Percentiles rank a stretch among this genome's conserved stretches.
phyloP scores from a whole-genome alignment of 345 rosid species.

The Xanthoceras sorbifolium region DNA sequence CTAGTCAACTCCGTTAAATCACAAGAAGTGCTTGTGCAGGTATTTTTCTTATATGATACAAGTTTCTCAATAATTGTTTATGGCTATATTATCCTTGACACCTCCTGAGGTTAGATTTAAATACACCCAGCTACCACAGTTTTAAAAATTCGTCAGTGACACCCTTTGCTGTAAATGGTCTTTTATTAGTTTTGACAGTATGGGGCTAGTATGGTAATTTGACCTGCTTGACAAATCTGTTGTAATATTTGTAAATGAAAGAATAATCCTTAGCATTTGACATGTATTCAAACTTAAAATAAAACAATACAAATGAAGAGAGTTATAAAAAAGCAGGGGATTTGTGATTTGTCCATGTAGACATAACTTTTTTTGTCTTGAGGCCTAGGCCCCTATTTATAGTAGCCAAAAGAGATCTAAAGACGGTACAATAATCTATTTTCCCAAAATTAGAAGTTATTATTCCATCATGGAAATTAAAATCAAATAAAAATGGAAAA shows the following conservation, averaged over 20 bases:
- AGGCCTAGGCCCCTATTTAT: no score
- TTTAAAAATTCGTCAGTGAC: no score
- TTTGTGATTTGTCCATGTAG: no score
- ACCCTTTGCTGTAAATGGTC: neutral
- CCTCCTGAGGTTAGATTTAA: neutral
- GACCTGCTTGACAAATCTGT: neutral
- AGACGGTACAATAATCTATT: no score
- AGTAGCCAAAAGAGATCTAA: no score
- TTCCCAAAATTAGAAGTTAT: no score
- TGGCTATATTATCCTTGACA: neutral
- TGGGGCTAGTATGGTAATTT: neutral
- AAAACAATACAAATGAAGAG: no score
- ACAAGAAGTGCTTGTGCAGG: conserved; percentile 79
- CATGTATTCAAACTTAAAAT: neutral
- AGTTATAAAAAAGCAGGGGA: no score
- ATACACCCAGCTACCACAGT: neutral
- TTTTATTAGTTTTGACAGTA: no score
- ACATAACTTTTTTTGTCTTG: no score
- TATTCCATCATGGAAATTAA: no score
- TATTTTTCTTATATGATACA: conserved; percentile 17
- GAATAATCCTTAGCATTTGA: neutral
- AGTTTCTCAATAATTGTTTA: neutral
- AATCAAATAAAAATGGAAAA: no score
- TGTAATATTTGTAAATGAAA: neutral
- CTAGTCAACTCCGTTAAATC: conserved; percentile 77